A percentile compares a stretch with the other conserved stretches of the same genome.
phyloP scores from a whole-genome alignment of 805 yeast species.

The Wickerhamiella spandovensis region DNA sequence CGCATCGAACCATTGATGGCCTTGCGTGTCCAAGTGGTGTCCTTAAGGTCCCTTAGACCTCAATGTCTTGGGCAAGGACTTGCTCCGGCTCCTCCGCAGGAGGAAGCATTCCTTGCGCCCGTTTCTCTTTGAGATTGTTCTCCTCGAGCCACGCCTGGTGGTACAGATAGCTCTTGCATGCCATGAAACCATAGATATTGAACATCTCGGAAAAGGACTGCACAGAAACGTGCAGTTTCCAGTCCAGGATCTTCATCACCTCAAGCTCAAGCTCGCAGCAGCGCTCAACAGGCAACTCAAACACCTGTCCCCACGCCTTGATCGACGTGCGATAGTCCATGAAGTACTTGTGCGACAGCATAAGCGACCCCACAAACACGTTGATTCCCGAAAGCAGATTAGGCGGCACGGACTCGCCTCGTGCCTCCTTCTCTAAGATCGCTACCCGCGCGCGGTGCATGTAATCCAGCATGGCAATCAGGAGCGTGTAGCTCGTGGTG shows the following conservation, averaged over 20 bases:
- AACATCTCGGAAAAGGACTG: background rate
- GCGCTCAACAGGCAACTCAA: constrained; percentile 44
- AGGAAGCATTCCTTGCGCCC: background rate
- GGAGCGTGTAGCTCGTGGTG: background rate
- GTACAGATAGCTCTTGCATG: background rate
- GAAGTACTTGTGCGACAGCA: constrained; percentile 57
- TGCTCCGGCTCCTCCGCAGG: background rate
- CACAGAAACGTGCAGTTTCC: constrained; percentile 35
- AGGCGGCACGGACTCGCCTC: background rate
- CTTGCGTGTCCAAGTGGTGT: too few relatives aligned
- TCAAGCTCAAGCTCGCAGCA: constrained; percentile 40
- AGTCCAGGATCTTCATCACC: constrained; percentile 41
- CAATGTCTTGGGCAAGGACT: too few relatives aligned
- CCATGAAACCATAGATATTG: background rate
- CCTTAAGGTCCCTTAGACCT: too few relatives aligned
- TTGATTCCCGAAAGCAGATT: constrained; percentile 35
- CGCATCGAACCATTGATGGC: too few relatives aligned
- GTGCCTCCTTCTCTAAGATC: background rate
- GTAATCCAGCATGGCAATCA: background rate
- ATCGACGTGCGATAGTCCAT: constrained; percentile 62
- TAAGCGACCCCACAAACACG: constrained; percentile 51
- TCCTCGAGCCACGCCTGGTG: background rate
- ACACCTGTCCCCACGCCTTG: constrained; percentile 59
- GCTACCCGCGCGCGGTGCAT: background rate
- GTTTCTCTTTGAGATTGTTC: background rate